Evolutionary conservation across 2,329 filamentous ascomycete genomes (phyloP), one percentile per base, ranked within the genome.

Genomic region (Colletotrichum cuscutae): DNA sequence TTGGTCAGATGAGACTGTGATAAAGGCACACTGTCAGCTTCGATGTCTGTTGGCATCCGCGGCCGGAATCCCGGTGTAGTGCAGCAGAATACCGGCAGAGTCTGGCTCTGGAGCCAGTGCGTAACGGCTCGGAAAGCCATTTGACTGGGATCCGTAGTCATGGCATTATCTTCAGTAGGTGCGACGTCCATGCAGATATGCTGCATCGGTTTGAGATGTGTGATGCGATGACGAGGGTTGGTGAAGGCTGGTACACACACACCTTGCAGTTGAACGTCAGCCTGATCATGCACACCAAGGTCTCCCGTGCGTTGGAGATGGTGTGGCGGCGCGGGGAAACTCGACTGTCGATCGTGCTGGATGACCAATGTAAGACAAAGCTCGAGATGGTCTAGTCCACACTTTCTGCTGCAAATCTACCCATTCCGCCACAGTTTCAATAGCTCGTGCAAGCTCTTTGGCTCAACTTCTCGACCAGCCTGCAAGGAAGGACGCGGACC

Each of bases 121-220:
- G 71, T 73, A 56, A 73, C 71, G 71, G 71, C 71, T 71, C 71
- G 60, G 71, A 73, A 73, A 71, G 71, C 71, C 71, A 73, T 73
- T 57, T 73, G 71, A 73, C 71, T 73, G 71, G 66, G 71, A 71
- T 73, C 71, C 71, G 71, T 71, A 65, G 71, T 73, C 71, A 73
- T 73, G 71, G 67, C 71, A 73, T 73, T 71, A 57, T 73, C 61
- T 52, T 73, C 66, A 63, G 66, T 73, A 61, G 60, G 71, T 71
- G 71, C 71, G 67, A 65, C 56, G 71, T 73, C 71, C 71, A 73
- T 73, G 71, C 71, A 73, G 49, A 65, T 71, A 73, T 73, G 60
- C 59, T 71, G 56, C 71, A 56, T 56, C 65, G 30, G 59, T 42
- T 53, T 65, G 61, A 52, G 71, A 71, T 61, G 66, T 73, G 70